These are phyloP conservation scores for Cyclaneusma minus DNA, from an alignment of 2,329 filamentous ascomycete species.

Conservation along the genomic window DNA sequence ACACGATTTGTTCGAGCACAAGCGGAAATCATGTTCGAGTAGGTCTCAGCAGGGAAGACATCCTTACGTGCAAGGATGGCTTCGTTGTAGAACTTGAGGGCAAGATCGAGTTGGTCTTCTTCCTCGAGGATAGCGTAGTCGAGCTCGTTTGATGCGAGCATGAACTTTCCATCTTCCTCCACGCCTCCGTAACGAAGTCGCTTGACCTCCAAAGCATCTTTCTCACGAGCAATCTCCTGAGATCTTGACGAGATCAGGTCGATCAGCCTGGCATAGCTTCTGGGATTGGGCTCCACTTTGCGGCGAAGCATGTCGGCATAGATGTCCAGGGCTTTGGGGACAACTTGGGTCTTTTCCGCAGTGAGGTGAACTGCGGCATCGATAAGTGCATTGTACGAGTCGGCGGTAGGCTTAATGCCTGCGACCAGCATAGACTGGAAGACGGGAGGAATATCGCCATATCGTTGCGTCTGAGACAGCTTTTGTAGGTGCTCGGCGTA, in stretches of 20 bases:
- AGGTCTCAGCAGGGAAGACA: conserved; percentile 66
- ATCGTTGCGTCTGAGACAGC: conserved; percentile 56
- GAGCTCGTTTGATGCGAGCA: conserved; percentile 75
- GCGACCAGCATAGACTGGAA: conserved; percentile 83
- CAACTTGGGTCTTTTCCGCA: conserved; percentile 63
- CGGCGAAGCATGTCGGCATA: conserved; percentile 93
- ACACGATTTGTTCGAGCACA: conserved; percentile 72
- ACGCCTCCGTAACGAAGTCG: conserved; percentile 72
- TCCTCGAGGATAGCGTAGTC: conserved; percentile 76
- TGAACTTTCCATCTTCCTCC: conserved; percentile 71
- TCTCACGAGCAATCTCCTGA: conserved; percentile 60
- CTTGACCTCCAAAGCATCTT: conserved; percentile 63
- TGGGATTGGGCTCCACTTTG: conserved; percentile 63
- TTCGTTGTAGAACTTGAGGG: conserved; percentile 70
- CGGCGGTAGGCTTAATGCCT: conserved; percentile 63
- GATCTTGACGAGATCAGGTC: conserved; percentile 68
- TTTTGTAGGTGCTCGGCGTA: conserved; percentile 69
- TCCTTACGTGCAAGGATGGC: conserved; percentile 44
- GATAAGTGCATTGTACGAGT: conserved; percentile 85
- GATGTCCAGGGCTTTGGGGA: conserved; percentile 83
- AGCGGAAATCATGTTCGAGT: conserved; percentile 70
- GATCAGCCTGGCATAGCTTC: conserved; percentile 81
- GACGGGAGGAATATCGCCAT: conserved; percentile 75
- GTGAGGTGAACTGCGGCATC: conserved; percentile 74
- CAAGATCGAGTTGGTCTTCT: conserved; percentile 74